Conservation (phyloP, 768 basidiomycete species). For the Sarcomyxa edulis region DNA sequence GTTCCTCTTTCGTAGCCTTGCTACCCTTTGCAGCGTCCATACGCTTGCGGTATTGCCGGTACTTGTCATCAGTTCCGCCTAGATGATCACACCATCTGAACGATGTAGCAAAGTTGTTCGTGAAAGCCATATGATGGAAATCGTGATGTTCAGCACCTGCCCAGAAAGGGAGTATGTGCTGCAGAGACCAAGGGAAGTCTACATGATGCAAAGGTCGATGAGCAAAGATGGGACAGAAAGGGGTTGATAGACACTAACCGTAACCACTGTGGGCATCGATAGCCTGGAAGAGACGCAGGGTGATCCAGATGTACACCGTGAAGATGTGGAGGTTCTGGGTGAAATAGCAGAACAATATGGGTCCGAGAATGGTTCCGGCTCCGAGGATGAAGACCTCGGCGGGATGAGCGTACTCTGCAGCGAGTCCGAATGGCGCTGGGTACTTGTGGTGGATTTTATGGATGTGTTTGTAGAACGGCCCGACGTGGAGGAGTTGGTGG, state of each 20-base stretch:
- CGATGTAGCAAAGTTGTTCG: slow-evolving; percentile 89
- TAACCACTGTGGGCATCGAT: slow-evolving; percentile 97
- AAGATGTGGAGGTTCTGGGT: slow-evolving; percentile 79
- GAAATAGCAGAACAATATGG: slow-evolving; percentile 80
- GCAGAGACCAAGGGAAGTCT: slow-evolving; percentile 98
- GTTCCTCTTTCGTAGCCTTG: slow-evolving; percentile 50
- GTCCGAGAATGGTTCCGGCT: slow-evolving; percentile 84
- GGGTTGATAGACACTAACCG: slow-evolving; percentile 41
- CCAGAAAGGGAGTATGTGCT: slow-evolving; percentile 93
- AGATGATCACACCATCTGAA: slow-evolving; percentile 93
- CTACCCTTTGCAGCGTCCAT: slow-evolving; percentile 55
- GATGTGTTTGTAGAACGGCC: slow-evolving; percentile 82
- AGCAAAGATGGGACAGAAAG: not conserved
- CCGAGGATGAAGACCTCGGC: slow-evolving; percentile 95
- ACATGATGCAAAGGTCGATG: not conserved
- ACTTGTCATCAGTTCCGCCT: slow-evolving; percentile 89
- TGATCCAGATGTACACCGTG: slow-evolving; percentile 93
- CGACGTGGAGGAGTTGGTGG: slow-evolving; percentile 85
- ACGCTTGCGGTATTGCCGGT: slow-evolving; percentile 71
- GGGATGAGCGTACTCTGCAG: slow-evolving; percentile 97
- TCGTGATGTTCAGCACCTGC: slow-evolving; percentile 97
- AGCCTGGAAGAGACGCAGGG: slow-evolving; percentile 91
- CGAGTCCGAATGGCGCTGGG: slow-evolving; percentile 94
- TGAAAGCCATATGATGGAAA: slow-evolving; percentile 97
- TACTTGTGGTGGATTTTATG: slow-evolving; percentile 99